Evolutionary conservation across 2,329 filamentous ascomycete species (phyloP), one percentile per base, ranked within the genome.

Genomic region (Pseudogymnoascus sp.): DNA sequence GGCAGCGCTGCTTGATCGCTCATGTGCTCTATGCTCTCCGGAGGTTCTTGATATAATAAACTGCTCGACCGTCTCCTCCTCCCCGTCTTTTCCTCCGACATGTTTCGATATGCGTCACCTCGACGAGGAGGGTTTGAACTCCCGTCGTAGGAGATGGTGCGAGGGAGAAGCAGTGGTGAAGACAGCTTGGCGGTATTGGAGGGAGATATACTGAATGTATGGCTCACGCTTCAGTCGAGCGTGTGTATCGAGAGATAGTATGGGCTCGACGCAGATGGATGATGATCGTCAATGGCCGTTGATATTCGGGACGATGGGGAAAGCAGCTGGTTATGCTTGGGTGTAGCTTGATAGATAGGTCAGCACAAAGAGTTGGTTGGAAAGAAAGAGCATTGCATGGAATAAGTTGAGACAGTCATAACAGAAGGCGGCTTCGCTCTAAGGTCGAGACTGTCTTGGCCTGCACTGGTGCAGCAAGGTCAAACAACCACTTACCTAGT

Each of bases 61-160:
- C 92, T 97, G 79, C 92, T 96, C 75, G 94, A 97, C 76, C 94
- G 86, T 79, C 94, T 87, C 81, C 92, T 85, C 75, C 92, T 83
- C 67, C 85, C 86, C 66, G 80, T 78, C 73, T 87, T 84, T 70
- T 81, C 80, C 68, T 83, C 73, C 74, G 80, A 74, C 83, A 83
- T 83, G 70, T 76, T 74, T 75, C 71, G 65, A 61, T 71, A 68
- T 61, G 64, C 66, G 62, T 66, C 67, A 80, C 85, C 80, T 76
- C 84, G 81, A 72, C 80, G 79, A 70, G 82, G 81, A 73, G 80
- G 78, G 67, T 89, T 87, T 69, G 85, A 83, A 77, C 87, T 86
- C 79, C 86, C 86, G 80, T 91, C 88, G 82, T 94, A 95, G 75
- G 90, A 91, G 81, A 94, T 87, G 80, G 89, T 90, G 74, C 90